Conservation (phyloP, 805 yeast species). For the Komagataella populi region DNA sequence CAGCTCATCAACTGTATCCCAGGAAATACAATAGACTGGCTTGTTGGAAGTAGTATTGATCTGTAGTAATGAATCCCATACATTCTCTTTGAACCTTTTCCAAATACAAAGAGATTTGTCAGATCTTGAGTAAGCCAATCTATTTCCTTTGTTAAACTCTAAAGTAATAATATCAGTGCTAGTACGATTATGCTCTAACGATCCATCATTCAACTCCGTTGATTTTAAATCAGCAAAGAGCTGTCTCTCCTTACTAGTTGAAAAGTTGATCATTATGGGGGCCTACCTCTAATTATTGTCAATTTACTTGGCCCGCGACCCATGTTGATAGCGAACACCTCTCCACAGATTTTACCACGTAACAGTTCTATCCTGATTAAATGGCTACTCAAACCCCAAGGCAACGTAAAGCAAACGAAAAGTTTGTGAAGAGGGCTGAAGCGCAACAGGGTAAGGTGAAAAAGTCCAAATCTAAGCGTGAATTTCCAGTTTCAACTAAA, state of each 20-base stretch:
- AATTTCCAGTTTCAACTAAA: constrained; percentile 41
- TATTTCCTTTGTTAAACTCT: constrained; percentile 28
- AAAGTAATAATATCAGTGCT: constrained; percentile 21
- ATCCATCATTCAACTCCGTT: not conserved
- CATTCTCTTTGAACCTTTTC: constrained; percentile 15
- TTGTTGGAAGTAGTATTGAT: constrained; percentile 25
- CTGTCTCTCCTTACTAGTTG: not conserved
- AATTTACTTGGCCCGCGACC: not conserved
- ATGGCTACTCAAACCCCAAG: constrained; percentile 72
- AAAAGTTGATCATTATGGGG: not conserved
- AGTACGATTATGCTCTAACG: constrained; percentile 4
- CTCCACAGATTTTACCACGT: not conserved
- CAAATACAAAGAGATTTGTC: constrained; percentile 29
- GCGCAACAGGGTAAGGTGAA: constrained; percentile 66
- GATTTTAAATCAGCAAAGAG: not conserved
- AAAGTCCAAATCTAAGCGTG: constrained; percentile 20
- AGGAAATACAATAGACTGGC: constrained; percentile 26
- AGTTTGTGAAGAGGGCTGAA: constrained; percentile 63
- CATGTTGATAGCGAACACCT: not conserved
- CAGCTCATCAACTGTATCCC: constrained; percentile 29
- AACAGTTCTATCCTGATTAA: not conserved
- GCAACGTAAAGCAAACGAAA: constrained; percentile 79
- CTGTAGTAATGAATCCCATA: constrained; percentile 18
- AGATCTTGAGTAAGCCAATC: constrained; percentile 26
- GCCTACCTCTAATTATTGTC: not conserved